These are phyloP conservation scores for Monosporozyma siamensis DNA, from an alignment of 805 yeast genomes.

Conservation along the genomic window DNA sequence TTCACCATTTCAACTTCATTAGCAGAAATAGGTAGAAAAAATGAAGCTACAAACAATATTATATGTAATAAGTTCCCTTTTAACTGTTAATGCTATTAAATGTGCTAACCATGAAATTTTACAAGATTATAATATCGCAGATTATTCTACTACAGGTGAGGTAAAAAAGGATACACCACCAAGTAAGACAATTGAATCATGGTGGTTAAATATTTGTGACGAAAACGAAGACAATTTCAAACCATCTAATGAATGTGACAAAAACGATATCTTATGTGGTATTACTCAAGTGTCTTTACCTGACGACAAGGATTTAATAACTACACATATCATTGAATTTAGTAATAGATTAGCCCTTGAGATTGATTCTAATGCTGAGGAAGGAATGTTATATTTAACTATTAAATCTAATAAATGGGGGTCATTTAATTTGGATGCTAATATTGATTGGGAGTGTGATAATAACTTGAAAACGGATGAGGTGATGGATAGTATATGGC, in stretches of 20 bases:
- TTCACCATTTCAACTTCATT: too few relatives aligned
- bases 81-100: constrained; percentile 5
- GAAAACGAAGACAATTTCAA: constrained; percentile 27
- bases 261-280: constrained; percentile 73
- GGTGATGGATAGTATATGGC: constrained; percentile 18
- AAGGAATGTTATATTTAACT: constrained; percentile 28
- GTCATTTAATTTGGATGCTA: constrained; percentile 38
- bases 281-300: constrained; percentile 46
- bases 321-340: constrained; percentile 56
- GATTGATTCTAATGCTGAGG: constrained; percentile 27
- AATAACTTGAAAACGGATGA: constrained; percentile 29
- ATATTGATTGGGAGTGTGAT: constrained; percentile 41
- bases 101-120: constrained; percentile 20
- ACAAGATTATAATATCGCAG: constrained; percentile 17
- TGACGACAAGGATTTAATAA: constrained; percentile 34
- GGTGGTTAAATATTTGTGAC: constrained; percentile 70
- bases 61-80: neutral
- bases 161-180: constrained; percentile 65
- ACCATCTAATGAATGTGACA: constrained; percentile 47
- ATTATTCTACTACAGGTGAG: constrained; percentile 36
- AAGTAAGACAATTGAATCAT: constrained; percentile 46
- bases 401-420: constrained; percentile 68
- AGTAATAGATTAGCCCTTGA: constrained; percentile 25
- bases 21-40: too few relatives aligned
- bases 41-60: neutral